Base-by-base conservation (phyloP, 1,284 basidiomycete genomes). In the Ustanciosporium gigantosporum region DNA sequence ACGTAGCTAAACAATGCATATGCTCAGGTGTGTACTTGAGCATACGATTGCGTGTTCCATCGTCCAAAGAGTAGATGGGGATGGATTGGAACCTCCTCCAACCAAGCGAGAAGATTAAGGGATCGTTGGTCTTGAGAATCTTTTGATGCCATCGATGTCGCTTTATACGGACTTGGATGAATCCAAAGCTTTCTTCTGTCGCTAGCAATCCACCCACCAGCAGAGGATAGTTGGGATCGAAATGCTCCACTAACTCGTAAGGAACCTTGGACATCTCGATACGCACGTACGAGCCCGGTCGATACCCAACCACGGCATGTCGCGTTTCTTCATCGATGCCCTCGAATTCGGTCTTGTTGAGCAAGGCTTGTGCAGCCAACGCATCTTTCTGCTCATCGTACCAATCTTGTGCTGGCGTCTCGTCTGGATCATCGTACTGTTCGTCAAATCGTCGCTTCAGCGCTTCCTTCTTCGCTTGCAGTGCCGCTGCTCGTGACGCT, bases 21-120 rank as follows among this genome's bases (percentile, higher is more conserved):
- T 99, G 94, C 79, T 98, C 95, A 0, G 94, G 94, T 0, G 95
- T 97, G 78, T 99, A 99, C 81, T 99, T 98, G 79, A 99, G 88
- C 89, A 97, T 90, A 36, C 95, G 89, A 86, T 98, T 97, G 22
- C 95, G 59, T 41, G 67, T 74, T 5, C 74, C 74, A 41, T 99
- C 94, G 79, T 99, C 95, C 22, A 99, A 82, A 20, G 91, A 91
- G 79, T 97, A 99, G 65, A 97, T 88, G 0, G 94, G 94, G 21
- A 95, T 82, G 0, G 86, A 88, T 79, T 99, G 94, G 82, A 98
- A 99, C 17, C 94, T 84, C 41, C 95, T 82, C 94, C 94, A 99
- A 8, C 94, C 94, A 11, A 97, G 81, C 3, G 91, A 94, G 79
- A 98, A 86, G 68, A 98, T 90, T 57, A 98, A 83, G 0, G 95